A percentile compares a stretch with the other conserved stretches of the same genome.
Evolutionary conservation across 1,284 basidiomycete species (phyloP).

Genomic region (Schizophyllum commune): DNA sequence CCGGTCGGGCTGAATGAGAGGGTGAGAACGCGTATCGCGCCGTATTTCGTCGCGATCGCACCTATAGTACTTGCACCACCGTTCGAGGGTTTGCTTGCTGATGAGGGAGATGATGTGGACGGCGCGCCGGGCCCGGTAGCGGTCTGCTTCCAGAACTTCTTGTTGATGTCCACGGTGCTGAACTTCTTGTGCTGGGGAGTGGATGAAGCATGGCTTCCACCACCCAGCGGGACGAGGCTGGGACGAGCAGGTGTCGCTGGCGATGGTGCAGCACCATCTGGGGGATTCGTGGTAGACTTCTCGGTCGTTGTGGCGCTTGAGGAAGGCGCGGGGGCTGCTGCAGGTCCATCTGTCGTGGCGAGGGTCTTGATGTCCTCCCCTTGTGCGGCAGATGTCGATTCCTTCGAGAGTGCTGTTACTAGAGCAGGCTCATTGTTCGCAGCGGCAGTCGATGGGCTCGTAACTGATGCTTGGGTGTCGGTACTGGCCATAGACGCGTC

Average conservation of each 20-base stretch:
- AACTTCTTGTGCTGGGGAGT: conserved; percentile 72
- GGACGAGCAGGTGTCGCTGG: conserved; percentile 24
- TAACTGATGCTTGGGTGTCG: conserved; percentile 37
- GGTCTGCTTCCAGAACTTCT: conserved; percentile 89
- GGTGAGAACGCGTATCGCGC: conserved; percentile 4
- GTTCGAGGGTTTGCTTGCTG: conserved; percentile 12
- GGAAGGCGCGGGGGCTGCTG: conserved; percentile 1
- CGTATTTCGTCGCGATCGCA: conserved; percentile 1
- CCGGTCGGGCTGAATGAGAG: conserved; percentile 43
- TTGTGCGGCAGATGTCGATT: too few relatives aligned
- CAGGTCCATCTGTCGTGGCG: background rate
- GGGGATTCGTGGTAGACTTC: background rate
- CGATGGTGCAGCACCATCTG: background rate
- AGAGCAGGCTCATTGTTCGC: conserved; percentile 27
- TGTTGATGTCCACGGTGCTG: conserved; percentile 83
- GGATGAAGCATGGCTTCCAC: conserved; percentile 23
- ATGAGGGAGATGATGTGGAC: conserved; percentile 30
- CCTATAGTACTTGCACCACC: conserved; percentile 34
- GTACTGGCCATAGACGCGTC: conserved; percentile 75
- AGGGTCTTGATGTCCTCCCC: too few relatives aligned
- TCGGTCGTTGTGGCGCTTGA: background rate
- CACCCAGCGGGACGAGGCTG: conserved; percentile 32
- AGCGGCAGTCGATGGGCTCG: conserved; percentile 35
- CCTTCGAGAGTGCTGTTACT: conserved; percentile 3
- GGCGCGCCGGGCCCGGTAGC: conserved; percentile 40